phyloP scores from a whole-genome alignment of 257 asterid genomes.

The Rubia yunnanensis region DNA sequence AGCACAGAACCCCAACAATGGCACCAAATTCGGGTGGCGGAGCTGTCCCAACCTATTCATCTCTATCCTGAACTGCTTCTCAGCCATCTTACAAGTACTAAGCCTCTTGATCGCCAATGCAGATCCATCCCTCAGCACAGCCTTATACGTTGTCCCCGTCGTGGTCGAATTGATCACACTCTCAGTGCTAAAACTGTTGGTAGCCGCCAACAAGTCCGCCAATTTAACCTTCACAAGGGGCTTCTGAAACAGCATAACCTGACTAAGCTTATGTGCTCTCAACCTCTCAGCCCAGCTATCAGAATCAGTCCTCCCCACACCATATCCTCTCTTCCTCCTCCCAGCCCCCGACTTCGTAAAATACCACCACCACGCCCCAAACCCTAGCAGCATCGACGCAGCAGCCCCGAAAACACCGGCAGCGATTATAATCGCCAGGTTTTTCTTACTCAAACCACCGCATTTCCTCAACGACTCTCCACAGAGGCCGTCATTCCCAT shows the following conservation, averaged over 20 bases:
- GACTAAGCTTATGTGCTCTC: slow-evolving; percentile 70
- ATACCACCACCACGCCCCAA: slow-evolving; percentile 83
- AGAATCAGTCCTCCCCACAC: slow-evolving; percentile 38
- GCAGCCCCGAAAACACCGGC: slow-evolving; percentile 90
- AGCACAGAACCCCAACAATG: slow-evolving; percentile 74
- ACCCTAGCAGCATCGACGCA: slow-evolving; percentile 64
- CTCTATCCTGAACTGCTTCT: slow-evolving; percentile 73
- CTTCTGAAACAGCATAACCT: slow-evolving; percentile 69
- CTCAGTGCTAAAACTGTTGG: slow-evolving; percentile 48
- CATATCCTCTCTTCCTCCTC: slow-evolving; percentile 55
- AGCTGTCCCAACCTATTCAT: slow-evolving; percentile 84
- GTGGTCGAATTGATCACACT: slow-evolving; percentile 53
- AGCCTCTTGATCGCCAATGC: slow-evolving; percentile 66
- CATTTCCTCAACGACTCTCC: slow-evolving; percentile 63
- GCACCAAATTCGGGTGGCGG: slow-evolving; percentile 93
- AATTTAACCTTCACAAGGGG: slow-evolving; percentile 85
- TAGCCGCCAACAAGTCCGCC: slow-evolving; percentile 63
- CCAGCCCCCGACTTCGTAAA: slow-evolving; percentile 27
- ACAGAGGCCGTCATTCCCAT: slow-evolving; percentile 64
- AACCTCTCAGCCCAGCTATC: slow-evolving; percentile 57
- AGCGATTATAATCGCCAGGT: slow-evolving; percentile 63
- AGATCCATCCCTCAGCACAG: slow-evolving; percentile 70
- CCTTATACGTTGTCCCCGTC: slow-evolving; percentile 78
- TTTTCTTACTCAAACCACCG: slow-evolving; percentile 72
- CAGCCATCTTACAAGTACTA: slow-evolving; percentile 53